phyloP scores from a whole-genome alignment of 306 rosid species.

The Psophocarpus tetragonolobus region DNA sequence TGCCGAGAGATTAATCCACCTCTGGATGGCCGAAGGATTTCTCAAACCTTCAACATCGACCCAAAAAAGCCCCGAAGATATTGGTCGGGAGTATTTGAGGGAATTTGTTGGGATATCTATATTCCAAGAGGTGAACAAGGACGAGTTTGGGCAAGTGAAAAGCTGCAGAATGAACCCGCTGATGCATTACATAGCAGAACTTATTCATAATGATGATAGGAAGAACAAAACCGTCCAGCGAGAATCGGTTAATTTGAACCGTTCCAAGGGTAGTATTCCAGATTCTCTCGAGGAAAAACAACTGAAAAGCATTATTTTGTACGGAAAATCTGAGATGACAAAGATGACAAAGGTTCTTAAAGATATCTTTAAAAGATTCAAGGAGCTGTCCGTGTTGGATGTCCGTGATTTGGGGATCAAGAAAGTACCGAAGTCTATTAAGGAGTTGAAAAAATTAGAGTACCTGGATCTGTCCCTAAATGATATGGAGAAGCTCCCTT shows the following conservation, averaged over 20 bases:
- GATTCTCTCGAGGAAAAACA: no score
- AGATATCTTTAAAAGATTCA: neutral
- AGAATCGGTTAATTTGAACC: no score
- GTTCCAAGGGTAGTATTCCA: no score
- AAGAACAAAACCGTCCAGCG: neutral
- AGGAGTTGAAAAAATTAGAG: neutral
- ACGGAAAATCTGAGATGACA: no score
- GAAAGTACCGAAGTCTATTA: neutral
- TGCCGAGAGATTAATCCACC: neutral
- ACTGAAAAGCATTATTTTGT: neutral
- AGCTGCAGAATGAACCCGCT: neutral
- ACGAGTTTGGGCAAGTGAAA: neutral
- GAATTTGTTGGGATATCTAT: neutral
- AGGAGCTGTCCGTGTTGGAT: neutral
- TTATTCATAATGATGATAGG: neutral
- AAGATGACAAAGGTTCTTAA: no score
- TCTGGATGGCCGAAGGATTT: constrained; percentile 9
- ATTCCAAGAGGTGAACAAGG: neutral
- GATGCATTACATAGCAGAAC: neutral
- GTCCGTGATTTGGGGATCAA: neutral
- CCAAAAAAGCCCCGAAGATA: neutral
- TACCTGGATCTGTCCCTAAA: constrained; percentile 22
- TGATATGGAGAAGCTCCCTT: neutral
- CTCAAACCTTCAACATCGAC: neutral
- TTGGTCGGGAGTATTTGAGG: neutral